Conservation (phyloP, 192 early-diverging fungal species). For the Backusella sp. region DNA sequence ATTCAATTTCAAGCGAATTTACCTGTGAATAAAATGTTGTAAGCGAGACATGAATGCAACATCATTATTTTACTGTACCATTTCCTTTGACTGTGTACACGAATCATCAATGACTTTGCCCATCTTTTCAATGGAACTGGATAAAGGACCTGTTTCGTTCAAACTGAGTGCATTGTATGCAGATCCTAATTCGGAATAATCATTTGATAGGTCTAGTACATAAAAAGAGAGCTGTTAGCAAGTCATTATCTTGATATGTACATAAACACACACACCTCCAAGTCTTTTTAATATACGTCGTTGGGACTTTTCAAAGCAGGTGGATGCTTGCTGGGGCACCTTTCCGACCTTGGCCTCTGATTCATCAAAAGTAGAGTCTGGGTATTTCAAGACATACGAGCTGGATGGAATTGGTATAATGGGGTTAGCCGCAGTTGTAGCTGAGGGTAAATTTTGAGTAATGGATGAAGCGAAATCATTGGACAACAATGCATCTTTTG, state of each 20-base stretch:
- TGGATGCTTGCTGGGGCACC: constrained; percentile 71
- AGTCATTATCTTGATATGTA: background rate
- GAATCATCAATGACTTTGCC: constrained; percentile 1
- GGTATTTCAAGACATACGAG: constrained; percentile 54
- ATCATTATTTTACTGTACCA: background rate
- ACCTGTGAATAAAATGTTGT: background rate
- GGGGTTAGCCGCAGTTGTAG: constrained; percentile 5
- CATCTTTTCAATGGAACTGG: constrained; percentile 1
- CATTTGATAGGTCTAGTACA: constrained; percentile 10
- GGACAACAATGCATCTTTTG: constrained; percentile 55
- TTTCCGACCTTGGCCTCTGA: constrained; percentile 86
- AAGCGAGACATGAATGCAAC: background rate
- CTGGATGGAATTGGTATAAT: constrained; percentile 48
- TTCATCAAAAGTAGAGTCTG: constrained; percentile 80
- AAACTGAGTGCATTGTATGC: constrained; percentile 9
- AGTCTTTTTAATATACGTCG: constrained; percentile 66
- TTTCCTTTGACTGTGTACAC: background rate
- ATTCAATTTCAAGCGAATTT: constrained; percentile 5
- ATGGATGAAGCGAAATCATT: constrained; percentile 3
- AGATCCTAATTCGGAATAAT: background rate
- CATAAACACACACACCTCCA: constrained; percentile 36
- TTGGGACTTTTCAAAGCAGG: constrained; percentile 66
- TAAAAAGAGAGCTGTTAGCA: background rate
- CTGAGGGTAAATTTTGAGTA: constrained; percentile 30
- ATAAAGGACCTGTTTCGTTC: constrained; percentile 8